Evolutionary conservation across 768 basidiomycete genomes (phyloP).

Genomic region (Ramaria sp.): DNA sequence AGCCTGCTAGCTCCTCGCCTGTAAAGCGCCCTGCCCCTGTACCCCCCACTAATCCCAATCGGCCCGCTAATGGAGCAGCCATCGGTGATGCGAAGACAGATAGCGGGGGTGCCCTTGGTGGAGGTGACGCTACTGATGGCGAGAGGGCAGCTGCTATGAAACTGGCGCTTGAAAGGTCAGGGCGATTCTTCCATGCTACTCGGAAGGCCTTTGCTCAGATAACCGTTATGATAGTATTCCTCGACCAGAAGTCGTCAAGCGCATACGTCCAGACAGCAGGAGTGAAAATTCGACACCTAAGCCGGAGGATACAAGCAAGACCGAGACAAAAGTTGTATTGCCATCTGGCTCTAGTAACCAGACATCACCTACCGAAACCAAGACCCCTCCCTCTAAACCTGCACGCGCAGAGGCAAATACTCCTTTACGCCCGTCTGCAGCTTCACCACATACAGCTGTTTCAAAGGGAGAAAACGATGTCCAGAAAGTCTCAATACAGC

Average conservation of each 20-base stretch:
- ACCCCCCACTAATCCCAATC: neutral
- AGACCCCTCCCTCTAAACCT: neutral
- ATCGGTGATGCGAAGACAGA: constrained; percentile 29
- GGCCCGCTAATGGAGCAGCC: constrained; percentile 4
- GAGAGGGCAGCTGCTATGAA: constrained; percentile 27
- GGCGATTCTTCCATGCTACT: neutral
- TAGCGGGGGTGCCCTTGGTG: constrained; percentile 17
- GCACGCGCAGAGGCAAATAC: neutral
- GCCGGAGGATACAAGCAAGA: neutral
- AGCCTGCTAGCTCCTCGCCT: neutral
- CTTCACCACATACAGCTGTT: constrained; percentile 9
- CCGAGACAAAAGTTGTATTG: neutral
- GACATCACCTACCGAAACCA: neutral
- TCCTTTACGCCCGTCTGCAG: neutral
- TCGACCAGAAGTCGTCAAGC: constrained; percentile 69
- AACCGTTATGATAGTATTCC: constrained; percentile 43
- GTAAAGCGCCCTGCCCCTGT: too few relatives aligned
- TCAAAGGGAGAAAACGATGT: neutral
- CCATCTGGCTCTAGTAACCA: neutral
- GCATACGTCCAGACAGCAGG: constrained; percentile 23
- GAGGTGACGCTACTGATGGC: constrained; percentile 3
- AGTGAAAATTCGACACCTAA: constrained; percentile 1
- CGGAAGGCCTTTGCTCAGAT: constrained; percentile 1
- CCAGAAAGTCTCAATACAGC: neutral
- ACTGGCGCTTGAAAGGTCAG: constrained; percentile 56